Base-by-base conservation (phyloP, 2,329 filamentous ascomycete species). In the Neonectria magnoliae region DNA sequence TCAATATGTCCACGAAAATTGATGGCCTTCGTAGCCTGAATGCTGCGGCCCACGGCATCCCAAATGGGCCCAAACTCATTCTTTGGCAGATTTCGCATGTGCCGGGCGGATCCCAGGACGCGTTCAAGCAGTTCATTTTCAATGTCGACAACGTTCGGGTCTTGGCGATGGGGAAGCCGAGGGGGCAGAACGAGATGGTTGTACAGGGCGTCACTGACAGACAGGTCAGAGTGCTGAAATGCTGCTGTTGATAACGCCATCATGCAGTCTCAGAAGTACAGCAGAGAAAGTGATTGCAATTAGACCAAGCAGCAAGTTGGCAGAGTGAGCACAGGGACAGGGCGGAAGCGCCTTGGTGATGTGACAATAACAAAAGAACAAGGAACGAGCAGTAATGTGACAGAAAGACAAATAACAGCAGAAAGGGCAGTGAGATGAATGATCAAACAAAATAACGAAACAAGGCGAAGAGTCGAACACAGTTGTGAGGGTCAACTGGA, bases 121-220 rank as follows among this genome's bases (percentile, higher is more conserved):
- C 66, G 68, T 3, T 65, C 65, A 18, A 68, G 54, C 9, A 68
- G 52, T 4, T 52, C 53, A 25, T 44, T 62, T 25, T 73, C 71
- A 9, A 73, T 57, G 1, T 66, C 61, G 25, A 22, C 36, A 1
- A 67, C 1, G 10, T 73, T 65, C 4, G 64, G 44, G 11, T 74
- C 72, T 20, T 70, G 61, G 1, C 58, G 55, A 22, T 73, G 70
- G 13, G 72, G 72, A 13, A 74, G 71, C 4, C 68, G 57, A 0
- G 67, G 71, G 2, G 72, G 72, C 2, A 74, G 38, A 2, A 62
- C 70, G 8, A 74, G 67, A 18, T 74, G 72, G n/a, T 75, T 69
- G 22, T 69, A 75, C 5, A 74, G 33, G 2, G 68, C 67, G 5
- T 73, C 69, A 9, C 59, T 50, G n/a, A 71, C 25, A 10, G 60